These are phyloP conservation scores for Cryphonectria naterciae DNA, from an alignment of 2,329 filamentous ascomycete species.

Conservation along the genomic window DNA sequence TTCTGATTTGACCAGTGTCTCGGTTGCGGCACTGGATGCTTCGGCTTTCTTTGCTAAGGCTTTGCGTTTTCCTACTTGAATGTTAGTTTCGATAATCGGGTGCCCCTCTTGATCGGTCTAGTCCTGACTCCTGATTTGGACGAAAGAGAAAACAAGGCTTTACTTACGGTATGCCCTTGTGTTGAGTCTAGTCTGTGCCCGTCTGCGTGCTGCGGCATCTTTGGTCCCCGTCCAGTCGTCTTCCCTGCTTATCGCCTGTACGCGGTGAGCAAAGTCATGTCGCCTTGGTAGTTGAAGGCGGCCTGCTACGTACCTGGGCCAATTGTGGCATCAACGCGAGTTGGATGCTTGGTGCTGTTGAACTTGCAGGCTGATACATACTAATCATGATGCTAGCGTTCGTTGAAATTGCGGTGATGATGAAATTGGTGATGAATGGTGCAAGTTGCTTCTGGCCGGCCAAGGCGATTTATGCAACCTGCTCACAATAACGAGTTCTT, in stretches of 20 bases:
- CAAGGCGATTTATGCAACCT: background rate
- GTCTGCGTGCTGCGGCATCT: constrained; percentile 46
- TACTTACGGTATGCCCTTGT: constrained; percentile 48
- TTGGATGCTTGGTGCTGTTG: constrained; percentile 34
- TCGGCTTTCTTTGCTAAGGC: background rate
- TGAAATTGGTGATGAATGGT: background rate
- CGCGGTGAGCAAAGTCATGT: constrained; percentile 36
- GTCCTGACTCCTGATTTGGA: background rate
- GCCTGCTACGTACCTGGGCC: constrained; percentile 41
- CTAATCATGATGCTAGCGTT: constrained; percentile 30
- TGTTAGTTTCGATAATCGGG: background rate
- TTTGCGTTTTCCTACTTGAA: background rate
- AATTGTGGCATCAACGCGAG: constrained; percentile 43
- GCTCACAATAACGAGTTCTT: background rate
- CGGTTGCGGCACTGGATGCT: background rate
- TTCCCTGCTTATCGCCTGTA: constrained; percentile 42
- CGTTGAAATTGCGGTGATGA: background rate
- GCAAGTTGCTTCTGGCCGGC: background rate
- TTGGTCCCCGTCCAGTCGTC: constrained; percentile 52
- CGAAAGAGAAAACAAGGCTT: constrained; percentile 1
- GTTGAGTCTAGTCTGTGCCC: constrained; percentile 50
- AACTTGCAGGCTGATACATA: constrained; percentile 30
- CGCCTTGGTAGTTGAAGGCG: background rate
- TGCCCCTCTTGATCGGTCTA: background rate
- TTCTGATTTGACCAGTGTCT: constrained; percentile 32